These are phyloP conservation scores for Iodosphaeria phyllophila DNA, from an alignment of 2,329 filamentous ascomycete genomes.

Conservation along the genomic window DNA sequence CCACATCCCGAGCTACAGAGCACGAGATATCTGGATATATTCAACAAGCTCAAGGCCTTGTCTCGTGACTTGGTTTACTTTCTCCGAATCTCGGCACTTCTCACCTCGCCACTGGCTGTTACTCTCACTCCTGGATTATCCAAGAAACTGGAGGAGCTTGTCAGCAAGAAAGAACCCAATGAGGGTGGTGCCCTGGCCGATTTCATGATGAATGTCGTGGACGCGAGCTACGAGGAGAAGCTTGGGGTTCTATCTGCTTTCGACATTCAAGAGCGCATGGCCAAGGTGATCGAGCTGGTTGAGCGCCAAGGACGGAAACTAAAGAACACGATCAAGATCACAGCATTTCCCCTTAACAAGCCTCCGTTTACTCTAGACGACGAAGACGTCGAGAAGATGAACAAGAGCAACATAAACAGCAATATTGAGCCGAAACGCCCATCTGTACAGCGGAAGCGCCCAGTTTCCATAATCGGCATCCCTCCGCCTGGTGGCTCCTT, in stretches of 20 bases:
- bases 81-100: conserved; percentile 64
- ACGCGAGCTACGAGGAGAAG: conserved; percentile 80
- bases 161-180: conserved; percentile 59
- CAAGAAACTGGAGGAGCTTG: conserved; percentile 71
- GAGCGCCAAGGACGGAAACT: conserved; percentile 67
- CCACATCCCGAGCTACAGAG: conserved; percentile 8
- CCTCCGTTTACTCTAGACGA: conserved; percentile 40
- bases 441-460: conserved; percentile 8
- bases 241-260: conserved; percentile 69
- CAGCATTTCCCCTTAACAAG: conserved; percentile 51
- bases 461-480: conserved; percentile 7
- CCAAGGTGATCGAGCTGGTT: conserved; percentile 67
- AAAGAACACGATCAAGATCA: conserved; percentile 75
- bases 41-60: conserved; percentile 63
- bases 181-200: conserved; percentile 81
- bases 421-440: conserved; percentile 20
- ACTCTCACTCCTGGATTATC: conserved; percentile 70
- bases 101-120: conserved; percentile 36
- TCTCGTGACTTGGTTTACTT: conserved; percentile 76
- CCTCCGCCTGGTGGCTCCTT: conserved; percentile 8
- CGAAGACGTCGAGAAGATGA: conserved; percentile 31
- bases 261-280: conserved; percentile 58
- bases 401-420: too few species aligned
- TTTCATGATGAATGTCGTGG: conserved; percentile 89
- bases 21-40: conserved; percentile 35